Base-by-base conservation (phyloP, 2,329 filamentous ascomycete species). In the Ascosphaera acerosa region DNA sequence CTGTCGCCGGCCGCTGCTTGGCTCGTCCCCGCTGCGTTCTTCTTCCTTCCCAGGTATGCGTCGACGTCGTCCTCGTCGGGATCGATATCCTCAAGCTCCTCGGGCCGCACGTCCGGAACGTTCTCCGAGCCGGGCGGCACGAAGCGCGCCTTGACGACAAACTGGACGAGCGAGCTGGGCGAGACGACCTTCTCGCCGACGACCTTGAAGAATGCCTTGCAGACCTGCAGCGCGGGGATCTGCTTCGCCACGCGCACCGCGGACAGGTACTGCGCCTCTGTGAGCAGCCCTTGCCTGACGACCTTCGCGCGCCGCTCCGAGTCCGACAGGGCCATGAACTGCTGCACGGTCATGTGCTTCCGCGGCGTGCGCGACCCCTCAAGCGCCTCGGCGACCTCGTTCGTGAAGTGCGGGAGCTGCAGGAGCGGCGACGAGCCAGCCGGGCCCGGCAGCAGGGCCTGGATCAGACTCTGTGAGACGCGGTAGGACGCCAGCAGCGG, bases 131-230 rank as follows among this genome's bases (percentile, higher is more conserved):
- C 84, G 3, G 87, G 82, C 4, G 87, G 87, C 30, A 94, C 71
- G 46, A 94, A 76, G 34, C 87, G 80, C 18, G 76, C 81, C 59
- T 97, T 97, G 48, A 97, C 70, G 32, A 97, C 80, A 18, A 97
- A 72, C 37, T 82, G 84, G 15, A 94, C 84, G 22, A 97, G 65
- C 34, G 81, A 90, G 35, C 76, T 78, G 4, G 87, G 82, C 18
- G 84, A 90, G 45, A 97, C 78, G 50, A 74, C 76, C 40, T 76
- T 77, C 55, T 97, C 89, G 47, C 87, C 87, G 32, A 80, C 73
- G 29, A 97, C 89, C 61, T 97, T 97, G 69, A 97, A 97, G 55
- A 91, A 97, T 5, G 81, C 78, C 56, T 81, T 89, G 45, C 80
- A 78, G 7, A 97, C 70, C 35, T 76, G 66, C 33, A 97, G 62